Evolutionary conservation across 2,329 filamentous ascomycete species (phyloP), one percentile per base, ranked within the genome.

Genomic region (Cladophialophora psammophila): DNA sequence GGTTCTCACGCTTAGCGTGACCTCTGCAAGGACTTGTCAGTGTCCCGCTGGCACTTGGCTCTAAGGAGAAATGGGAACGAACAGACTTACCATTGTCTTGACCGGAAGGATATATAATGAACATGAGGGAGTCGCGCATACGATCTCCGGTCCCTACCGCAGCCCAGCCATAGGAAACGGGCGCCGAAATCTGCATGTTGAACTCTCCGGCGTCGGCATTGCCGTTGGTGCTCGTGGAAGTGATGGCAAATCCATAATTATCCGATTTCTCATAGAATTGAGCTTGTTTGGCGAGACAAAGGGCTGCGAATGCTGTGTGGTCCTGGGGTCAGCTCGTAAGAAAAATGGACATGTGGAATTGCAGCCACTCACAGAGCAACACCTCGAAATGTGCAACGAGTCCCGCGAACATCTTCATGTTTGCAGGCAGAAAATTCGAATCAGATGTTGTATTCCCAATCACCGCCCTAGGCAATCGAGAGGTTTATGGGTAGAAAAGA

Each of bases 41-140:
- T 15, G 32, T 10, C 26, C 26, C 4, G 18, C 2, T 20, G 42
- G 38, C 2, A 26, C 34, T 26, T 4, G 1, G 10, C 3, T 42
- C n/a, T 31, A 18, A 5, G n/a, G 2, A 42, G 13, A 10, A 42
- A 42, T 4, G 6, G 55, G n/a, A 3, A 40, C n/a, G 13, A 10
- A 9, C 20, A 10, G 12, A 31, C 55, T 64, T 20, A 60, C 62
- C 62, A 53, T 54, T 34, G 31, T 26, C 20, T 18, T 45, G 31
- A 18, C 26, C 34, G 34, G 62, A 64, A 40, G 62, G 55, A 53
- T 68, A 68, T 45, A 64, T 60, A 36, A 68, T 59, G 38, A 68
- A 64, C 66, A 68, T 68, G 15, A 68, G 53, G 12, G 66, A 61
- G n/a, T 59, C 57, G 35, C 60, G 57, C 66, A 68, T 68, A 10